Base-by-base conservation (phyloP, 176 grass and related monocot species). In the Aegilops sharonensis region DNA sequence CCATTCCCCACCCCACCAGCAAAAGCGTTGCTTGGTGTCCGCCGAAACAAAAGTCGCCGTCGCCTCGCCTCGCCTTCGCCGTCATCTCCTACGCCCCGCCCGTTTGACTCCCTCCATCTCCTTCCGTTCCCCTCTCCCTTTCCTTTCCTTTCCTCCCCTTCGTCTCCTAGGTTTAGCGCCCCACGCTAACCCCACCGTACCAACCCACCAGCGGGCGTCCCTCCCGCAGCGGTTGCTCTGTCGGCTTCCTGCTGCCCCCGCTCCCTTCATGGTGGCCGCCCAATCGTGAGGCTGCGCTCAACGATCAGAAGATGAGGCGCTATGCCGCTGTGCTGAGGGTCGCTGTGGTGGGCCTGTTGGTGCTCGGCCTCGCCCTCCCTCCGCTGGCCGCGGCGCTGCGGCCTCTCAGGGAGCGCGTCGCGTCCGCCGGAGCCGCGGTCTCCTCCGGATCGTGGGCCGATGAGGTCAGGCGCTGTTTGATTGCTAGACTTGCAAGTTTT, bases 361-460 rank as follows among this genome's bases (percentile, higher is more conserved):
- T 90, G 82, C 64, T 84, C 21, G 84, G 64, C 32, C 63, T 91
- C 81, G 85, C 88, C 45, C 36, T 85, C 77, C 78, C 61, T 77
- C 92, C 90, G 47, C 84, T 77, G 61, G 40, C 69, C 48, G 76
- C 36, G 20, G 87, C 90, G 47, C 88, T 99, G 78, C 91, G 97
- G 54, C 97, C 97, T 35, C 85, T 99, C 57, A 85, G 94, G 82
- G 92, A 91, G 68, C 85, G 64, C 56, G 86, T 85, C 82, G 71
- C 83, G 31, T 82, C 82, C 31, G 81, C 66, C 18, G 90, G 87
- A 63, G 90, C 87, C 68, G 72, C 82, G 17, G 82, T 78, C 45
- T 74, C 91, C 56, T 57, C 83, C 23, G 84, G 90, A 30, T 82
- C 92, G 66, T 99, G 97, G 97, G 88, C 77, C 52, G 89, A 96